Base-by-base conservation (phyloP, 2,329 filamentous ascomycete species). In the Talaromyces islandicus region DNA sequence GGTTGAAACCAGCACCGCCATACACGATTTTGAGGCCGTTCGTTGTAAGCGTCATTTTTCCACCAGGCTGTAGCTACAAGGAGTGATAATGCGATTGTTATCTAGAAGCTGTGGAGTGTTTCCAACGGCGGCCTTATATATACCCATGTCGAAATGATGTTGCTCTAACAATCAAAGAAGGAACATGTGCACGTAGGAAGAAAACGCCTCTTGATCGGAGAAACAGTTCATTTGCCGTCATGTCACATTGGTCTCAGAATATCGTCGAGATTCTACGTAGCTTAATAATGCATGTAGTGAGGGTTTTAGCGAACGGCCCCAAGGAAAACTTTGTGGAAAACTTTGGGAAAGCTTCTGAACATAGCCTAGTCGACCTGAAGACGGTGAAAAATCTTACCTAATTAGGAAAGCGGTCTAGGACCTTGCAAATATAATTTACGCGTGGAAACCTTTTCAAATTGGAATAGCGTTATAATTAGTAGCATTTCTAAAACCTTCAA, bases 21-120 rank as follows among this genome's bases (percentile, higher is more conserved):
- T 43, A 60, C 32, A 60, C 41, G 24, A 60, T 27, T 30, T 53
- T 60, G 21, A 60, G 43, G n/a, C 46, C 30, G 30, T 56, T 56
- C 30, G 58, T 53, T 29, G 52, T 56, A 21, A 32, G 25, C 27
- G 43, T 46, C 58, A 59, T 59, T 29, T 27, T 58, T 41, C 5
- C 17, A 38, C n/a, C 1, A n/a, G 35, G 17, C 5, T n/a, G 35
- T 38, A 38, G 5, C 7, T 12, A 17, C 1, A 38, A n/a, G 35
- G 17, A 7, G 7, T 38, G 35, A 7, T 38, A 4, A 7, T 38
- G 14, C 3, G 12, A n/a, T n/a, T 7, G n/a, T 38, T 38, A 35
- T 35, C 35, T 6, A 38, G 14, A 12, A 14, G 17, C 32, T 35
- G 32, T 6, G 32, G 7, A 14, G n/a, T 38, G 14, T 7, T 17